A percentile compares a stretch with the other conserved stretches of the same genome.
Evolutionary conservation across 768 basidiomycete species (phyloP).

Genomic region (Xanthoconium stramineum): DNA sequence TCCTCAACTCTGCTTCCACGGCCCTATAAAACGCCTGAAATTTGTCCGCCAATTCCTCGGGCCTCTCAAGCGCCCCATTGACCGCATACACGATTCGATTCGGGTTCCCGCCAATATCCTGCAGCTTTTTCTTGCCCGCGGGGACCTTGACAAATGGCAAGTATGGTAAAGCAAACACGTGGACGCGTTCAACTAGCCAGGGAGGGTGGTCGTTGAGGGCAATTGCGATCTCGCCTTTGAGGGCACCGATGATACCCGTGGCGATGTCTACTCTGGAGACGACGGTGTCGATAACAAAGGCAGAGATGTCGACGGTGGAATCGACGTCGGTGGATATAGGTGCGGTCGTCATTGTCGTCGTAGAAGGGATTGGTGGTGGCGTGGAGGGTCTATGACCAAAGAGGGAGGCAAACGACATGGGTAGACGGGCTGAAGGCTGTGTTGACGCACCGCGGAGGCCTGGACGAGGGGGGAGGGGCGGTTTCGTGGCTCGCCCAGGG

Average conservation of each 20-base stretch:
- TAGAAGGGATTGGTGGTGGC: conserved; percentile 29
- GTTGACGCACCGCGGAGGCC: conserved; percentile 11
- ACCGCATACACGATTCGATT: conserved; percentile 35
- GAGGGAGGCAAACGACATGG: conserved; percentile 79
- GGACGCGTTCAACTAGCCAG: conserved; percentile 63
- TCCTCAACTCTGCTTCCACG: conserved; percentile 62
- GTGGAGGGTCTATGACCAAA: conserved; percentile 49
- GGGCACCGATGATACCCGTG: conserved; percentile 48
- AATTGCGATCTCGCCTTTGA: conserved; percentile 55
- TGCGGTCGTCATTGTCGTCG: conserved; percentile 10
- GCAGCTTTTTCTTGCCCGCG: conserved; percentile 30
- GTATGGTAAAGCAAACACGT: conserved; percentile 50
- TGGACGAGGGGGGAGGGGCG: conserved; percentile 43
- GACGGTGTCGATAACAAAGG: conserved; percentile 53
- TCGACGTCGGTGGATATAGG: conserved; percentile 33
- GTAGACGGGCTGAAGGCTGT: conserved; percentile 44
- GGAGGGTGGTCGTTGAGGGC: conserved; percentile 41
- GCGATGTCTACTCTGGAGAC: conserved; percentile 54
- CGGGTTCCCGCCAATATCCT: conserved; percentile 28
- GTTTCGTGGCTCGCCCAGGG: conserved; percentile 44
- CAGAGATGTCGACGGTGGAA: conserved; percentile 51
- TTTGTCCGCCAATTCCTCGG: conserved; percentile 48
- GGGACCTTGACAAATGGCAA: conserved; percentile 53
- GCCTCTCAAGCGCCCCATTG: conserved; percentile 39
- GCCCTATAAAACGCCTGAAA: conserved; percentile 71